Conservation (phyloP, 2,329 filamentous ascomycete genomes). For the Fusarium tuaranense region DNA sequence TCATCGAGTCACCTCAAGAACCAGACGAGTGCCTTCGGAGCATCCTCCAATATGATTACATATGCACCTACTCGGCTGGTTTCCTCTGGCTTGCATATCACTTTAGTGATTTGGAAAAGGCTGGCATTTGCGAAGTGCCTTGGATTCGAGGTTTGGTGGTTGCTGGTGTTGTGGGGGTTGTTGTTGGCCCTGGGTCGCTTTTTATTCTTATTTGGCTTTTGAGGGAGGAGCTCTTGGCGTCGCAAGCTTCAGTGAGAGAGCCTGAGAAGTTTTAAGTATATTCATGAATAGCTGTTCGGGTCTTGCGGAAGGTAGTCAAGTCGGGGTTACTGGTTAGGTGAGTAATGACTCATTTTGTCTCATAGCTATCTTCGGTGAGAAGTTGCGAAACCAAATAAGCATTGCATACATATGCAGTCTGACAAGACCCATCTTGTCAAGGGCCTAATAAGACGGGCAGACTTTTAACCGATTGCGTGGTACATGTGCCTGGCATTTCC, state of each 20-base stretch:
- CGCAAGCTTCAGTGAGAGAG: background rate
- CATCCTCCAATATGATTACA: slow-evolving; percentile 47
- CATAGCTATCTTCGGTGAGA: background rate
- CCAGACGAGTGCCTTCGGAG: slow-evolving; percentile 27
- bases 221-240: slow-evolving; percentile 31
- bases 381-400: background rate
- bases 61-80: slow-evolving; percentile 31
- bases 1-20: slow-evolving; percentile 28
- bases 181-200: slow-evolving; percentile 30
- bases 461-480: background rate
- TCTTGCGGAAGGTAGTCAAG: background rate
- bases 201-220: slow-evolving; percentile 35
- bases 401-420: background rate
- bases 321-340: background rate
- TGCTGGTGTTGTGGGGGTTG: background rate
- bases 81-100: slow-evolving; percentile 42
- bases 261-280: background rate
- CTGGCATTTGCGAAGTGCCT: slow-evolving; percentile 25
- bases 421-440: background rate
- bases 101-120: slow-evolving; percentile 39
- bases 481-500: background rate
- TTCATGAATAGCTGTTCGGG: background rate
- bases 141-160: slow-evolving; percentile 3
- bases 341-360: background rate
- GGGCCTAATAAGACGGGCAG: background rate